A percentile compares a stretch with the other conserved stretches of the same genome.
Conservation (phyloP, 306 rosid species). For the Vigna reflexopilosa region DNA sequence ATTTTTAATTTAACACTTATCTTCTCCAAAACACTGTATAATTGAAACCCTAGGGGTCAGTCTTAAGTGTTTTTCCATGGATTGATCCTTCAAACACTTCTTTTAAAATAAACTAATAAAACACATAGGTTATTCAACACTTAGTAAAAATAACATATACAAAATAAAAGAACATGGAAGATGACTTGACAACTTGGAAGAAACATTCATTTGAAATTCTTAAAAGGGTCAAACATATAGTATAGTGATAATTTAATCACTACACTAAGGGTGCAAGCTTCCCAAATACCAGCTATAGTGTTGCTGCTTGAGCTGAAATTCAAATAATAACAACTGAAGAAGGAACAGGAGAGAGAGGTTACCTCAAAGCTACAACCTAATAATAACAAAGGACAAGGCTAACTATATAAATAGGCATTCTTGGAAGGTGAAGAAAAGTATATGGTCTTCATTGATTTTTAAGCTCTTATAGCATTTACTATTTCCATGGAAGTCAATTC, state of each 20-base stretch:
- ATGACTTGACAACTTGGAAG: constrained; percentile 31
- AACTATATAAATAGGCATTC: constrained; percentile 34
- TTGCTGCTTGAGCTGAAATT: constrained; percentile 40
- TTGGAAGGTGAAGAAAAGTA: constrained; percentile 43
- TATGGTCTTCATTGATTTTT: constrained; percentile 48
- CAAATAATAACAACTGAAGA: constrained; percentile 32
- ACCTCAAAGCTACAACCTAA: constrained; percentile 51
- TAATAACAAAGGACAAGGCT: constrained; percentile 11
- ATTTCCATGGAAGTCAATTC: constrained; percentile 85
- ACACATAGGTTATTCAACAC: neutral
- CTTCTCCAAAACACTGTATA: too few species aligned
- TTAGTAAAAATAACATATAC: constrained; percentile 1
- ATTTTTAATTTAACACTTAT: too few species aligned
- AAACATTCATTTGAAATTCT: constrained; percentile 45
- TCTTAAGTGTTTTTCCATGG: too few species aligned
- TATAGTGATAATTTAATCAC: constrained; percentile 24
- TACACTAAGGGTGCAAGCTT: constrained; percentile 27
- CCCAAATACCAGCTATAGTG: constrained; percentile 20
- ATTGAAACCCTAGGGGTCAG: too few species aligned
- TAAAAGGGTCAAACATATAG: constrained; percentile 20
- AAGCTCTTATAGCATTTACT: constrained; percentile 45
- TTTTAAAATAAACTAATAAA: neutral
- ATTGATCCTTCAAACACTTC: neutral
- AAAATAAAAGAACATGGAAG: constrained; percentile 16
- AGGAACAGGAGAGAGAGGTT: constrained; percentile 42